phyloP scores from a whole-genome alignment of 2,329 filamentous ascomycete species.

The Clonostachys byssicola region DNA sequence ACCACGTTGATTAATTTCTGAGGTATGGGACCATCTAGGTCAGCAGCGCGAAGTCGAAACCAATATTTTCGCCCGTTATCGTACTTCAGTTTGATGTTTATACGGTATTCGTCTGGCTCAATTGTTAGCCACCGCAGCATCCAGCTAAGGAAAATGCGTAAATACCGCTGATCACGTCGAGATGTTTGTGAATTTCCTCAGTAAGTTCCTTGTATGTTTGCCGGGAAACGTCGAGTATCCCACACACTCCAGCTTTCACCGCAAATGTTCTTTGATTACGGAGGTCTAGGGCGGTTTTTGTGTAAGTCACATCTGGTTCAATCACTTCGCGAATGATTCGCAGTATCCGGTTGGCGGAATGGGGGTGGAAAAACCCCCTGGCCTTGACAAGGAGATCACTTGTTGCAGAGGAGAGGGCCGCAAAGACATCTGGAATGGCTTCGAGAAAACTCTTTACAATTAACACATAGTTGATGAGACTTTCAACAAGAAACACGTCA shows the following conservation, averaged over 20 bases:
- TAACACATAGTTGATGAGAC: slow-evolving; percentile 81
- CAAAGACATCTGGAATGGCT: slow-evolving; percentile 62
- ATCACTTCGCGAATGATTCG: slow-evolving; percentile 65
- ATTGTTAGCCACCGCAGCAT: neutral
- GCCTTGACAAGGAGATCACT: slow-evolving; percentile 65
- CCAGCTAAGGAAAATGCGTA: slow-evolving; percentile 5
- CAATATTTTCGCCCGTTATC: slow-evolving; percentile 78
- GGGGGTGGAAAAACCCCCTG: slow-evolving; percentile 63
- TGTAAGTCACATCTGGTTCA: slow-evolving; percentile 77
- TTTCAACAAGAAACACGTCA: slow-evolving; percentile 67
- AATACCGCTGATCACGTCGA: slow-evolving; percentile 62
- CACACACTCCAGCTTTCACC: slow-evolving; percentile 79
- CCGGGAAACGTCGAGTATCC: slow-evolving; percentile 81
- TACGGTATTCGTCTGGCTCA: neutral
- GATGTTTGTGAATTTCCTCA: slow-evolving; percentile 69
- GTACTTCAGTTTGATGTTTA: slow-evolving; percentile 51
- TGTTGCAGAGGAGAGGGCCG: slow-evolving; percentile 60
- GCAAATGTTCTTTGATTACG: slow-evolving; percentile 89
- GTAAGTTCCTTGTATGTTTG: slow-evolving; percentile 88
- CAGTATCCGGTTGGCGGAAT: slow-evolving; percentile 56
- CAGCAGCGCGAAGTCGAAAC: slow-evolving; percentile 58
- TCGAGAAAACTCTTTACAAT: slow-evolving; percentile 80
- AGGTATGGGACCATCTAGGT: slow-evolving; percentile 61
- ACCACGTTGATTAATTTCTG: slow-evolving; percentile 74
- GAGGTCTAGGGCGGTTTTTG: slow-evolving; percentile 75